A percentile compares a stretch with the other conserved stretches of the same genome.
These are phyloP conservation scores for Xylariomycetidae sp. DNA, from an alignment of 2,329 filamentous ascomycete species.

Conservation along the genomic window DNA sequence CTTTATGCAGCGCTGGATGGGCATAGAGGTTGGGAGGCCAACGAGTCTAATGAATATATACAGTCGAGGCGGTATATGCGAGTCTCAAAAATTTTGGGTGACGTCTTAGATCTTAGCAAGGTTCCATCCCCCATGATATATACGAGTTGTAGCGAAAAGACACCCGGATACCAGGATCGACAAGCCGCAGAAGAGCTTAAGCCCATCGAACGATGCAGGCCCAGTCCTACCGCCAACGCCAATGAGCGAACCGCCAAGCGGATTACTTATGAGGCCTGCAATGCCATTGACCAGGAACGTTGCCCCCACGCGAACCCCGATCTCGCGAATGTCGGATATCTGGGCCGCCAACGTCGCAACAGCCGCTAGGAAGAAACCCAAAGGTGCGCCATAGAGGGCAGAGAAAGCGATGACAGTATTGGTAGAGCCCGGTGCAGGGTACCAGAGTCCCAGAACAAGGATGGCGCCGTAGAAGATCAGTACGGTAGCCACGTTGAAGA, in stretches of 20 bases:
- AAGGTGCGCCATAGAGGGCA: slow-evolving; percentile 58
- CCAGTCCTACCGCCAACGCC: slow-evolving; percentile 36
- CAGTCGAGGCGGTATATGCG: too few relatives aligned
- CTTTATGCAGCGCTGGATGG: too few relatives aligned
- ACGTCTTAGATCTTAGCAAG: too few relatives aligned
- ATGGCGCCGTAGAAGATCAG: slow-evolving; percentile 37
- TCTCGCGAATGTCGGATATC: slow-evolving; percentile 62
- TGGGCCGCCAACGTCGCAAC: slow-evolving; percentile 60
- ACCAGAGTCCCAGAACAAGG: slow-evolving; percentile 36
- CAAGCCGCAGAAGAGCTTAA: slow-evolving; percentile 62
- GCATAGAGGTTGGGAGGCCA: too few relatives aligned
- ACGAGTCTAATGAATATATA: too few relatives aligned
- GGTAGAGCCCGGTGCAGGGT: slow-evolving; percentile 37
- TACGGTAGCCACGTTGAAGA: slow-evolving; percentile 37
- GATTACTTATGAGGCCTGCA: slow-evolving; percentile 60
- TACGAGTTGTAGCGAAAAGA: too few relatives aligned
- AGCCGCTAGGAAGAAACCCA: slow-evolving; percentile 57
- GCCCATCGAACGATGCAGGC: slow-evolving; percentile 50
- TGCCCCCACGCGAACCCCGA: slow-evolving; percentile 62
- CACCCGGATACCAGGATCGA: slow-evolving; percentile 31
- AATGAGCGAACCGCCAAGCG: slow-evolving; percentile 60
- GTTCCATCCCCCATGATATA: too few relatives aligned
- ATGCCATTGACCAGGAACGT: slow-evolving; percentile 57
- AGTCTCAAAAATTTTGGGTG: too few relatives aligned
- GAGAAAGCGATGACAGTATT: slow-evolving; percentile 54